Evolutionary conservation across 305 asterid genomes (phyloP).

Genomic region (Fraxinus platypoda): DNA sequence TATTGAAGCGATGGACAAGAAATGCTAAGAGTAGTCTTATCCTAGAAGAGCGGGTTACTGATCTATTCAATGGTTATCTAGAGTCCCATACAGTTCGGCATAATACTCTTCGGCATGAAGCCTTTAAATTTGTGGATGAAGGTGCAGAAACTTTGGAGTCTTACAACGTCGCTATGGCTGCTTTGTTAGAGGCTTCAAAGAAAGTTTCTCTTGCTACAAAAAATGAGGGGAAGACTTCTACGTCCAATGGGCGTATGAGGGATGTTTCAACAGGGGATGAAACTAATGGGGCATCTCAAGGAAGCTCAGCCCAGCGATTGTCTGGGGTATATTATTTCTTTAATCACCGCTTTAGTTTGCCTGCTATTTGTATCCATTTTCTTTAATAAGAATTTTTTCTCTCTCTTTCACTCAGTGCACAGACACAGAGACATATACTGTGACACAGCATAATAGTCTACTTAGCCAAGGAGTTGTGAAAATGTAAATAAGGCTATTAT

Average conservation of each 20-base stretch:
- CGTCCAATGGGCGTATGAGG: slow-evolving; percentile 32
- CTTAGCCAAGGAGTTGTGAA: not conserved
- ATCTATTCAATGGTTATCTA: slow-evolving; percentile 51
- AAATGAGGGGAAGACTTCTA: slow-evolving; percentile 42
- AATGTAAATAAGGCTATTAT: not conserved
- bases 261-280: slow-evolving; percentile 28
- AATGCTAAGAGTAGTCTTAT: slow-evolving; percentile 58
- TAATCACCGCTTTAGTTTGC: slow-evolving; percentile 18
- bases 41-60: slow-evolving; percentile 49
- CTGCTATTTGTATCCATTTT: not conserved
- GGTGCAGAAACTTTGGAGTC: slow-evolving; percentile 54
- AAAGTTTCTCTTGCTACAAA: slow-evolving; percentile 43
- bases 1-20: slow-evolving; percentile 66
- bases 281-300: slow-evolving; percentile 31
- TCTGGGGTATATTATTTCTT: slow-evolving; percentile 64
- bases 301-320: slow-evolving; percentile 47
- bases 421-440: not conserved
- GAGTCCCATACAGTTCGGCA: slow-evolving; percentile 64
- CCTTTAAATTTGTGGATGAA: slow-evolving; percentile 56
- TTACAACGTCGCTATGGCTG: slow-evolving; percentile 47
- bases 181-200: slow-evolving; percentile 53
- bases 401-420: not conserved
- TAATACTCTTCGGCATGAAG: slow-evolving; percentile 64
- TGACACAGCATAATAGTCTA: not conserved
- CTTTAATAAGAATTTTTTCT: not conserved